These are phyloP conservation scores for Sporothrix schenckii DNA, from an alignment of 2,329 filamentous ascomycete species.

Conservation along the genomic window DNA sequence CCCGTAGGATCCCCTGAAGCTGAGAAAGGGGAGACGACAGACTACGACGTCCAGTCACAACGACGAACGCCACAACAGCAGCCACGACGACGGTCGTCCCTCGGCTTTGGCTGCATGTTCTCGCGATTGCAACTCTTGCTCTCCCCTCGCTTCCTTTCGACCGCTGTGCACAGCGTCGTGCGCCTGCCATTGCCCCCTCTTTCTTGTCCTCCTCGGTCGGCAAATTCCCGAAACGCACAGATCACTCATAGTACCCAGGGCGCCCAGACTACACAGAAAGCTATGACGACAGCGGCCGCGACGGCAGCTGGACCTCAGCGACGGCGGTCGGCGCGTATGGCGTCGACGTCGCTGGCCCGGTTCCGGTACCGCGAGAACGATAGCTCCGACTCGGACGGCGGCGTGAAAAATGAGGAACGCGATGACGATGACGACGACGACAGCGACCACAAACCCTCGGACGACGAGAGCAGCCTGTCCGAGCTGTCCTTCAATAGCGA, in stretches of 20 bases:
- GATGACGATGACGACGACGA: conserved; percentile 27
- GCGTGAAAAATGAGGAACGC: conserved; percentile 7
- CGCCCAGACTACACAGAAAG: background rate
- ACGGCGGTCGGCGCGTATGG: conserved; percentile 33
- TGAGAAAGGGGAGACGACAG: background rate
- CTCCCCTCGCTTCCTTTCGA: background rate
- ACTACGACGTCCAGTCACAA: background rate
- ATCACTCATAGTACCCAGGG: background rate
- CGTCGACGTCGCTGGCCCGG: conserved; percentile 32
- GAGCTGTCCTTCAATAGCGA: conserved; percentile 39
- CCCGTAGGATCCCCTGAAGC: conserved; percentile 6
- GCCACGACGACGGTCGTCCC: too few relatives aligned
- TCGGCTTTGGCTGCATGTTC: background rate
- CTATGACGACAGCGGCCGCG: conserved; percentile 8
- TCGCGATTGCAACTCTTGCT: background rate
- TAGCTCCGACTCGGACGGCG: conserved; percentile 29
- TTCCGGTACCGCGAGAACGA: conserved; percentile 35
- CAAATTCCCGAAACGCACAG: background rate
- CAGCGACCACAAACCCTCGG: conserved; percentile 14
- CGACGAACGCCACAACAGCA: background rate
- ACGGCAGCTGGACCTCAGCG: conserved; percentile 1
- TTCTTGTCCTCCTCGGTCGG: background rate
- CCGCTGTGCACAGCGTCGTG: conserved; percentile 1
- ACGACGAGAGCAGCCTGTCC: conserved; percentile 34
- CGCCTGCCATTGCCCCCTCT: background rate